Percentiles rank a stretch among this genome's conserved stretches.
phyloP scores from a whole-genome alignment of 2,329 filamentous ascomycete genomes.

The Beauveria sp. region DNA sequence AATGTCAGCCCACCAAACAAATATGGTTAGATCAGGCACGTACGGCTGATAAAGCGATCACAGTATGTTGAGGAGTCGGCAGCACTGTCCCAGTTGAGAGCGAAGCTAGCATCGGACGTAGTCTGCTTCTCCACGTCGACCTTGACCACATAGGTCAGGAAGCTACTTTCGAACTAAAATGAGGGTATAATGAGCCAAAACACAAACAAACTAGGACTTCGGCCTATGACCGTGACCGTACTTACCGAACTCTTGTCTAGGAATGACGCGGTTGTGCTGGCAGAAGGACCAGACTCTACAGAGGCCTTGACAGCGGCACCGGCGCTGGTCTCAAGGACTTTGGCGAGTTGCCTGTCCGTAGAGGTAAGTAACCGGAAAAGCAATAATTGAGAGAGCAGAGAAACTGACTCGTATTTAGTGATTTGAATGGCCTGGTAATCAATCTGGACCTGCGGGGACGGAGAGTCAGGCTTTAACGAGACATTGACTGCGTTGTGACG shows the following conservation, averaged over 20 bases:
- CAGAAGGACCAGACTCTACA: background rate
- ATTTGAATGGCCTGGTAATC: background rate
- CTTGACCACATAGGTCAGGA: background rate
- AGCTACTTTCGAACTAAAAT: background rate
- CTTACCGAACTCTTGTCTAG: background rate
- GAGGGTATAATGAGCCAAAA: background rate
- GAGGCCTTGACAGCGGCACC: background rate
- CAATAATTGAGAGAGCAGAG: background rate
- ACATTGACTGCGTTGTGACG: background rate
- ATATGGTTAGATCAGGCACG: background rate
- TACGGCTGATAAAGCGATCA: background rate
- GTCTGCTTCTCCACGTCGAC: background rate
- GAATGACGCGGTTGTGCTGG: background rate
- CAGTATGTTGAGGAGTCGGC: background rate
- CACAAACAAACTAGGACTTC: rapidly evolving
- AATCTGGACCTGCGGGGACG: background rate
- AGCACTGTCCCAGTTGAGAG: background rate
- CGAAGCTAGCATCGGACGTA: background rate
- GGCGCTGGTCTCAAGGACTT: background rate
- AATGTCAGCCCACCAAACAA: background rate
- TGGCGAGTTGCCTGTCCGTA: background rate
- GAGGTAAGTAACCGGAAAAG: background rate
- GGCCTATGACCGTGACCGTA: too few species aligned
- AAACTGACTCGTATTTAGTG: background rate
- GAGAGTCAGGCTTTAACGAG: background rate